These are phyloP conservation scores for Phialocephala sp. DNA, from an alignment of 2,329 filamentous ascomycete species.

Conservation along the genomic window DNA sequence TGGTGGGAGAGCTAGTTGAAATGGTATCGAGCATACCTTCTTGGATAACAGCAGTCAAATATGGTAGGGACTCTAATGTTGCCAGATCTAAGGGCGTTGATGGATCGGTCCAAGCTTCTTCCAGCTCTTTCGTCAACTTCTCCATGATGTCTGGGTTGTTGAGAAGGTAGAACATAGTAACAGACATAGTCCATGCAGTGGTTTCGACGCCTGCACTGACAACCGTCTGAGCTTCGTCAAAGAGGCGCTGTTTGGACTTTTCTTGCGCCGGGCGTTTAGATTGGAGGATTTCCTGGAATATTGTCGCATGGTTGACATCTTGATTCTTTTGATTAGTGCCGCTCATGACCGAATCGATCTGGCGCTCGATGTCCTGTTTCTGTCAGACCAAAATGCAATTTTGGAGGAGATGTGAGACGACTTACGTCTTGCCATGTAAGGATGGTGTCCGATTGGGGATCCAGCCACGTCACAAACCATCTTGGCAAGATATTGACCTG, in stretches of 20 bases:
- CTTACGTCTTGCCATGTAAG: not conserved
- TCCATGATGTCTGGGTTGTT: slow-evolving; percentile 38
- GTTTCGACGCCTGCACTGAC: slow-evolving; percentile 33
- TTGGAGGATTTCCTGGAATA: slow-evolving; percentile 2
- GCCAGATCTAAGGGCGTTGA: slow-evolving; percentile 9
- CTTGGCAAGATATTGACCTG: not conserved
- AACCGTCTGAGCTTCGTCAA: slow-evolving; percentile 43
- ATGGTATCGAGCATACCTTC: slow-evolving; percentile 35
- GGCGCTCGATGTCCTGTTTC: slow-evolving; percentile 4
- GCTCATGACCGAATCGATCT: not conserved
- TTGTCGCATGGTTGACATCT: slow-evolving; percentile 5
- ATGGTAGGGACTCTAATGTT: slow-evolving; percentile 38
- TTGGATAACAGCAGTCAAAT: slow-evolving; percentile 40
- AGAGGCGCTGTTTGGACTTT: slow-evolving; percentile 1
- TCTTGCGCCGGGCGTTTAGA: slow-evolving; percentile 16
- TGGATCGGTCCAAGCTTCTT: slow-evolving; percentile 23
- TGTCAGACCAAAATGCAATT: not conserved
- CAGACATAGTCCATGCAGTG: slow-evolving; percentile 41
- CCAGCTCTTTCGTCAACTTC: slow-evolving; percentile 45
- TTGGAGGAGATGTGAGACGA: not conserved
- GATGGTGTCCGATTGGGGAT: not conserved
- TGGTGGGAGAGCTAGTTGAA: not conserved
- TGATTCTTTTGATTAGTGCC: slow-evolving; percentile 3
- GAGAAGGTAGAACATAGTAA: slow-evolving; percentile 46
- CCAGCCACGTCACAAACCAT: slow-evolving; percentile 9